phyloP scores from a whole-genome alignment of 352 stramenopile genomes.

The Globisporangium cylindrosporum region DNA sequence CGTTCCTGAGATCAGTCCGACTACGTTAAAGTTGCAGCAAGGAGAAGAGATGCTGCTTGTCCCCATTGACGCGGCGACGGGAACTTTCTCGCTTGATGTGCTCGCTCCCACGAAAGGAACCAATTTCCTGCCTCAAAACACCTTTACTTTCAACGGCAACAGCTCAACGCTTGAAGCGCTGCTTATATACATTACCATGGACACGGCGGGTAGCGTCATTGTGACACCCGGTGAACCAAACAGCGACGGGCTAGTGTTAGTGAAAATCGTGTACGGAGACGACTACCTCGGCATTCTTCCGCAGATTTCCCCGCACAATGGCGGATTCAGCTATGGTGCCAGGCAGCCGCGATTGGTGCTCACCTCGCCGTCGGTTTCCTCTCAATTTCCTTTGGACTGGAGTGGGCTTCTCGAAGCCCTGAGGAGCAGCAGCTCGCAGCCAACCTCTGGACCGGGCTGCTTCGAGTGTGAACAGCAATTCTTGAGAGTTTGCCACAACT shows the following conservation, averaged over 20 bases:
- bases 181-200: constrained; percentile 12
- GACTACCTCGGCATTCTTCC: constrained; percentile 13
- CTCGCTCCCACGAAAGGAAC: background rate
- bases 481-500: background rate
- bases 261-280: constrained; percentile 12
- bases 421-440: background rate
- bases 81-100: constrained; percentile 4
- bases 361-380: background rate
- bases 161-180: constrained; percentile 4
- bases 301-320: background rate
- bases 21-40: background rate
- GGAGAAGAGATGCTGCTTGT: constrained; percentile 6
- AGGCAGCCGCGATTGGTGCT: constrained; percentile 5
- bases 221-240: background rate
- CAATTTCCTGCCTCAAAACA: background rate
- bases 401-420: constrained; percentile 1
- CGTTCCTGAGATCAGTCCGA: background rate
- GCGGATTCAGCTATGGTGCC: background rate
- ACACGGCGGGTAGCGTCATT: constrained; percentile 1
- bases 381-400: constrained; percentile 8
- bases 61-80: background rate
- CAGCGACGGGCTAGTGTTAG: background rate
- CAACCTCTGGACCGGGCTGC: background rate
- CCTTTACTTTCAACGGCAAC: constrained; percentile 1
- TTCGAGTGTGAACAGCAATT: constrained; percentile 9